Base-by-base conservation (phyloP, 2,329 filamentous ascomycete genomes). In the Fusarium fujikuroi region DNA sequence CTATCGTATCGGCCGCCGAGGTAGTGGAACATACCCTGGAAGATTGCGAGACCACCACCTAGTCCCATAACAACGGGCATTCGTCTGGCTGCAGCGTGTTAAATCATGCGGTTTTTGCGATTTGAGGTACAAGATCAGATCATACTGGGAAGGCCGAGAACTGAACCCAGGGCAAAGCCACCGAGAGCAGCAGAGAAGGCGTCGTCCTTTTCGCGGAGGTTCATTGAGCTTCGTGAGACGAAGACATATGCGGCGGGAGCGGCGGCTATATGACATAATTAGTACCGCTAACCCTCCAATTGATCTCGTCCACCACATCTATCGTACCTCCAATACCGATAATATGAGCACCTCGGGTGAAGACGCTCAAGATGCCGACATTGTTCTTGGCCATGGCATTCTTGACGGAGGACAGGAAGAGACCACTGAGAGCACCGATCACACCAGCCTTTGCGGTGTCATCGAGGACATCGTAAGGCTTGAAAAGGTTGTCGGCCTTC, bases 321-420 rank as follows among this genome's bases (percentile, higher is more conserved):
- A 21, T 54, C 80, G 57, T 81, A 84, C 82, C 77, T 71, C 78
- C 79, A 43, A 84, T 77, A 50, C 82, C 92, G 80, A 95, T 92
- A 56, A 92, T 92, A 79, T 91, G 87, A 75, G 95, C 95, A 64
- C 91, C 92, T 79, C 91, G 90, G 52, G 93, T 93, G 81, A 98
- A 91, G 79, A 97, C 88, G 75, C 93, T 93, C 86, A 92, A 90
- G 70, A 91, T 88, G 77, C 95, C 94, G 75, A 96, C 87, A 83
- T 97, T 97, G 81, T 90, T 88, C 86, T 91, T 95, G 62, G 92
- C 88, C 77, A 98, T 88, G 66, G 95, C 94, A 86, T 97, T 98
- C 86, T 95, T 93, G 75, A 97, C 88, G 62, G 93, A 92, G 57
- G 94, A 92, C 69, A 92, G 81, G 82, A 94, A 88, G 80, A 93